These are phyloP conservation scores for Globisporangium solare DNA, from an alignment of 352 stramenopile genomes.

Conservation along the genomic window DNA sequence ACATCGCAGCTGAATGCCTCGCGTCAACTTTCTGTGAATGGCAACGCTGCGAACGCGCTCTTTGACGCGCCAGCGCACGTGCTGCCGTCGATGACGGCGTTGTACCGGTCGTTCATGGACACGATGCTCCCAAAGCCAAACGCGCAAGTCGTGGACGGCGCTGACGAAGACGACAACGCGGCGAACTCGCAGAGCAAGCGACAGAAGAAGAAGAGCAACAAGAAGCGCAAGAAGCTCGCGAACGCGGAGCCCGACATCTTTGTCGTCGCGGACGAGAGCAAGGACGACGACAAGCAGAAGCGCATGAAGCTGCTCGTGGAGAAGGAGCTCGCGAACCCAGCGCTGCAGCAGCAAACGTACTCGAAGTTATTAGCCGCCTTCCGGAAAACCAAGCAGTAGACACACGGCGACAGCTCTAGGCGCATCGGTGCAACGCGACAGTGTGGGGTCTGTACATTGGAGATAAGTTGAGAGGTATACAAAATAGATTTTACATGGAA, in stretches of 20 bases:
- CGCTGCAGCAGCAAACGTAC: slow-evolving; percentile 63
- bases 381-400: slow-evolving; percentile 41
- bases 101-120: slow-evolving; percentile 87
- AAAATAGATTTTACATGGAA: slow-evolving; percentile 23
- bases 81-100: slow-evolving; percentile 72
- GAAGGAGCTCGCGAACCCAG: slow-evolving; percentile 55
- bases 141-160: slow-evolving; percentile 11
- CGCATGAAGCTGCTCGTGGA: slow-evolving; percentile 61
- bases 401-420: slow-evolving; percentile 2
- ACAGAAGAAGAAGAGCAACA: slow-evolving; percentile 47
- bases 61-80: slow-evolving; percentile 82
- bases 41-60: slow-evolving; percentile 24
- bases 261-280: slow-evolving; percentile 12
- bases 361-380: slow-evolving; percentile 65
- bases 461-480: slow-evolving; percentile 4
- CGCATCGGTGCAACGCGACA: background rate
- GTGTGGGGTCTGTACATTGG: background rate
- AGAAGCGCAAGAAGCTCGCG: slow-evolving; percentile 53
- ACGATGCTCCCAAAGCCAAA: slow-evolving; percentile 76
- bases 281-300: slow-evolving; percentile 37
- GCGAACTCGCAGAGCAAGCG: slow-evolving; percentile 14
- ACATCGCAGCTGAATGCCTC: slow-evolving; percentile 12
- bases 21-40: slow-evolving; percentile 13
- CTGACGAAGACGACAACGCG: slow-evolving; percentile 3
- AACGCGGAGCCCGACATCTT: slow-evolving; percentile 11